Evolutionary conservation across 164 flowering plant genomes (phyloP).

Genomic region (Warburgia ugandensis): DNA sequence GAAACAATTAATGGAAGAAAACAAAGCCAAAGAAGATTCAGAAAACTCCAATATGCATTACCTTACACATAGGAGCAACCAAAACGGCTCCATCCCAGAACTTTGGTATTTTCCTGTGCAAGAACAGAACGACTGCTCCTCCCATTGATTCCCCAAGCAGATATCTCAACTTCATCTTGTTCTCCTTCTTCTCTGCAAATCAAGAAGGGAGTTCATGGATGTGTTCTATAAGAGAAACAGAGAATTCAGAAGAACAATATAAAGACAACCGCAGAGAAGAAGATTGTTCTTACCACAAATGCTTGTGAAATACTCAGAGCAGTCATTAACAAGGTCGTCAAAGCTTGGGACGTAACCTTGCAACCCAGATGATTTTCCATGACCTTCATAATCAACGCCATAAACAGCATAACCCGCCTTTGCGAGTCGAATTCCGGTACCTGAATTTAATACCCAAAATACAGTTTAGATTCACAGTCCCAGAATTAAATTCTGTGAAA

Average conservation of each 20-base stretch:
- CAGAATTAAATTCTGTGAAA: background rate
- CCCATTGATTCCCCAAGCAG: conserved; percentile 92
- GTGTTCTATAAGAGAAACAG: background rate
- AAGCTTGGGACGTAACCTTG: conserved; percentile 43
- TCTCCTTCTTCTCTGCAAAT: conserved; percentile 6
- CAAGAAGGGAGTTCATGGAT: too few relatives aligned
- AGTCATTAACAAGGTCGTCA: conserved; percentile 57
- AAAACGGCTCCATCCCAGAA: conserved; percentile 82
- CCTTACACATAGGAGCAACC: conserved; percentile 98
- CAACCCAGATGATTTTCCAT: conserved; percentile 84
- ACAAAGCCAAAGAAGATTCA: background rate
- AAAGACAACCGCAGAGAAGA: background rate
- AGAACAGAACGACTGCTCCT: conserved; percentile 59
- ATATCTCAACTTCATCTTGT: conserved; percentile 44
- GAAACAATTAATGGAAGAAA: background rate
- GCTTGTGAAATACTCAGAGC: conserved; percentile 43
- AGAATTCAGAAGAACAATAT: background rate
- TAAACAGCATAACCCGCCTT: conserved; percentile 68
- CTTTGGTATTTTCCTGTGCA: conserved; percentile 51
- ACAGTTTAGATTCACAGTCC: background rate
- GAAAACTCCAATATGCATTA: too few relatives aligned
- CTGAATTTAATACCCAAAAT: conserved; percentile 20
- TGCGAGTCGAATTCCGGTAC: conserved; percentile 57
- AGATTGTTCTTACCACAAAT: conserved; percentile 36
- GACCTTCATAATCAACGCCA: conserved; percentile 82